phyloP scores from a whole-genome alignment of 495 filamentous ascomycete species.

The Jackrogersella minutella region DNA sequence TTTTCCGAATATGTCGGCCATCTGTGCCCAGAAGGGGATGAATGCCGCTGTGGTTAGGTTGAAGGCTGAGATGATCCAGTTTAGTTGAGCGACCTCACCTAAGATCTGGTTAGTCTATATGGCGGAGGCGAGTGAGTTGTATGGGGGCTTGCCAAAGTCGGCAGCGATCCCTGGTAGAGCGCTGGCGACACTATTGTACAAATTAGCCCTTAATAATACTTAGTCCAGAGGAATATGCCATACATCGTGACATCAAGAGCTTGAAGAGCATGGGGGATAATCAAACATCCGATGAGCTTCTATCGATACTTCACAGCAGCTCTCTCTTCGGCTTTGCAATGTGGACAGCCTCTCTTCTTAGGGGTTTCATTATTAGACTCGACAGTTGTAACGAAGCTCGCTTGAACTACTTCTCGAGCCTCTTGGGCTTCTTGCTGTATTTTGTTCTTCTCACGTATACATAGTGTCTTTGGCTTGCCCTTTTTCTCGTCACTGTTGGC shows the following conservation, averaged over 20 bases:
- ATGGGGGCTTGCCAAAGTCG: slow-evolving; percentile 59
- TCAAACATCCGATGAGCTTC: slow-evolving; percentile 62
- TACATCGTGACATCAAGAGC: slow-evolving; percentile 65
- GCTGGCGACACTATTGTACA: slow-evolving; percentile 53
- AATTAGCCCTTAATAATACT: background rate
- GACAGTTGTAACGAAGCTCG: background rate
- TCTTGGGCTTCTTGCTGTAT: background rate
- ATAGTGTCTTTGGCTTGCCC: slow-evolving; percentile 7
- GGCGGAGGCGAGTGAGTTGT: background rate
- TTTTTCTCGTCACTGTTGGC: background rate
- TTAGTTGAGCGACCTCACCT: slow-evolving; percentile 64
- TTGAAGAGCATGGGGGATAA: slow-evolving; percentile 60
- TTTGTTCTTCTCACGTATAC: slow-evolving; percentile 19
- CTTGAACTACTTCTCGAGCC: background rate
- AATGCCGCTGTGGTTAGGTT: slow-evolving; percentile 68
- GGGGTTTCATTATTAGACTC: background rate
- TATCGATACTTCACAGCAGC: slow-evolving; percentile 54
- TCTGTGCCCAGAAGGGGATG: slow-evolving; percentile 67
- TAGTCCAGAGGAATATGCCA: background rate
- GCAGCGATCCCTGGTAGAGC: slow-evolving; percentile 66
- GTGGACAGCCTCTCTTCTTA: slow-evolving; percentile 4
- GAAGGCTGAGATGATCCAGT: slow-evolving; percentile 71
- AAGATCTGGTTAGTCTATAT: slow-evolving; percentile 3
- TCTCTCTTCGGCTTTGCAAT: slow-evolving; percentile 32
- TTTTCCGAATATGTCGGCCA: slow-evolving; percentile 67